Conservation (phyloP, 2,329 filamentous ascomycete genomes). For the Botrytis paeoniae region DNA sequence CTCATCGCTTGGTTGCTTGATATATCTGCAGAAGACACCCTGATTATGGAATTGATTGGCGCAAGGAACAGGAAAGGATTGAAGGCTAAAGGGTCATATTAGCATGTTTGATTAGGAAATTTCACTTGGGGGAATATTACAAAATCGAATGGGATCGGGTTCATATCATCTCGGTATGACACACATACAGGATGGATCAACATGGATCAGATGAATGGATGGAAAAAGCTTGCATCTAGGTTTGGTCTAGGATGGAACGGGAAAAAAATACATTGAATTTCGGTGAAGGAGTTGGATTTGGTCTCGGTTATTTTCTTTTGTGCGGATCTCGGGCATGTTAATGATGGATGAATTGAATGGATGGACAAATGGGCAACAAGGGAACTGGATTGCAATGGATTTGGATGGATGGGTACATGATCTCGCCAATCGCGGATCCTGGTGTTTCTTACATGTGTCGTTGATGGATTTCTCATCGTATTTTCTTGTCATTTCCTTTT, state of each 20-base stretch:
- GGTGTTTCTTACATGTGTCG: slow-evolving; percentile 7
- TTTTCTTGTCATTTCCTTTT: slow-evolving; percentile 10
- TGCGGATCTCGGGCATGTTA: background rate
- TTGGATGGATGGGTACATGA: slow-evolving; percentile 12
- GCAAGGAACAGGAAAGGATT: slow-evolving; percentile 6
- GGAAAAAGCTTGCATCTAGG: slow-evolving; percentile 12
- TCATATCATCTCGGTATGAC: background rate
- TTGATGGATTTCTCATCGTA: slow-evolving; percentile 1
- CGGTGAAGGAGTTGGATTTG: slow-evolving; percentile 2
- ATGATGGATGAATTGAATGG: slow-evolving; percentile 10
- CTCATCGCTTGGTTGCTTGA: slow-evolving; percentile 9
- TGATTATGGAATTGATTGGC: slow-evolving; percentile 12
- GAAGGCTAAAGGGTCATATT: slow-evolving; percentile 3
- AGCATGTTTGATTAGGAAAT: slow-evolving; percentile 1
- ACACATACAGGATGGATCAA: background rate
- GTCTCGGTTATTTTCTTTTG: background rate
- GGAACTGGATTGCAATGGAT: background rate
- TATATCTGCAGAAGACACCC: background rate
- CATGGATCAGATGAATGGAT: slow-evolving; percentile 5
- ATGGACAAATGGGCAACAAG: slow-evolving; percentile 7
- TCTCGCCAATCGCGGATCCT: slow-evolving; percentile 13
- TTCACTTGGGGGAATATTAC: slow-evolving; percentile 9
- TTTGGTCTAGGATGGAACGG: slow-evolving; percentile 11
- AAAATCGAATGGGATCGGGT: slow-evolving; percentile 4
- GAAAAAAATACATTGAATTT: slow-evolving; percentile 5